phyloP scores from a whole-genome alignment of 768 basidiomycete genomes.

The Cyathus striatus region DNA sequence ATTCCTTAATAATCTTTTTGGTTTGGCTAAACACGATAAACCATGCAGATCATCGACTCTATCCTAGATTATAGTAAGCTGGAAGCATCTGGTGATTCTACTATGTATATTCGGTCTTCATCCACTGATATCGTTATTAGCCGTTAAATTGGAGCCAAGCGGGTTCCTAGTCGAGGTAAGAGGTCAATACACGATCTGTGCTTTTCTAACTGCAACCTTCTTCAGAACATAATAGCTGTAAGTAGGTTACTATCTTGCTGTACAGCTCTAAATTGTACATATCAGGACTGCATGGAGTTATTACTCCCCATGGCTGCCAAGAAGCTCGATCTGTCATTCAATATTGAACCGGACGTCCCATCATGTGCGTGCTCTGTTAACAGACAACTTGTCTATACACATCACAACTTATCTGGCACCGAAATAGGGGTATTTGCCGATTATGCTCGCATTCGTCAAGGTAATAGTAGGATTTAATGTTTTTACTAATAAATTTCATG shows the following conservation, averaged over 20 bases:
- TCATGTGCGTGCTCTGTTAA: conserved; percentile 35
- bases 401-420: conserved; percentile 1
- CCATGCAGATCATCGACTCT: conserved; percentile 78
- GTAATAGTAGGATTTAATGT: conserved; percentile 41
- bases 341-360: conserved; percentile 64
- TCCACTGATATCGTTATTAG: conserved; percentile 22
- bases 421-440: conserved; percentile 71
- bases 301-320: conserved; percentile 70
- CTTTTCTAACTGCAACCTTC: conserved; percentile 1
- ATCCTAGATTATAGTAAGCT: conserved; percentile 78
- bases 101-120: neutral
- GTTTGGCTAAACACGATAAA: too few relatives aligned
- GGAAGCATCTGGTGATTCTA: conserved; percentile 57
- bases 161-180: conserved; percentile 60
- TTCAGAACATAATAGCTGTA: conserved; percentile 62
- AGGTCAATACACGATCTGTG: neutral
- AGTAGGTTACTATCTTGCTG: conserved; percentile 10
- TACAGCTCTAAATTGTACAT: conserved; percentile 3
- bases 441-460: conserved; percentile 70
- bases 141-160: conserved; percentile 65
- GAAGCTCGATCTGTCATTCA: conserved; percentile 69
- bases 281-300: conserved; percentile 72
- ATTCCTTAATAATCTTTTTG: too few relatives aligned
- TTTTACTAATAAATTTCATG: conserved; percentile 1
- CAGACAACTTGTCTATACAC: neutral